A percentile compares a stretch with the other conserved stretches of the same genome.
Conservation (phyloP, 139 green algal species). For the Chlorella sp. region DNA sequence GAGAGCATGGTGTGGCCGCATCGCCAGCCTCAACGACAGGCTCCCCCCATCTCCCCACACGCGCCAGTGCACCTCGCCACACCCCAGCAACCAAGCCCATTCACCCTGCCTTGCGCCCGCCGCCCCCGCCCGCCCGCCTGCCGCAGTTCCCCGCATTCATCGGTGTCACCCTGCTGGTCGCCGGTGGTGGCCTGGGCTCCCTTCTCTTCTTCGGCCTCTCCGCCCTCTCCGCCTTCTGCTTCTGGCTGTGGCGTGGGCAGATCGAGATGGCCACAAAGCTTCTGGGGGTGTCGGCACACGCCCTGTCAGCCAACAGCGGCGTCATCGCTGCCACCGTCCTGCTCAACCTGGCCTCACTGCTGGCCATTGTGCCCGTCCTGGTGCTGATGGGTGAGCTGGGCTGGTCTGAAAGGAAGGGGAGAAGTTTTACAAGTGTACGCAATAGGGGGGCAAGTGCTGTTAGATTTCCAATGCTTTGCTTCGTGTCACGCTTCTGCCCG, state of each 20-base stretch:
- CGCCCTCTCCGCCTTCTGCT: slow-evolving; percentile 47
- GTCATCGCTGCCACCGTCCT: slow-evolving; percentile 45
- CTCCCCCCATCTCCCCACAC: not conserved
- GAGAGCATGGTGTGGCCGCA: not conserved
- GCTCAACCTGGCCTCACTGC: slow-evolving; percentile 38
- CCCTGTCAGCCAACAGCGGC: slow-evolving; percentile 54
- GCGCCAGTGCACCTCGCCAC: not conserved
- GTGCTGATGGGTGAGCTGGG: not conserved
- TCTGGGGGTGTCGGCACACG: slow-evolving; percentile 55
- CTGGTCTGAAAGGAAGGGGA: too few relatives aligned
- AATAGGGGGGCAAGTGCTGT: not conserved
- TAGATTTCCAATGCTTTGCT: not conserved
- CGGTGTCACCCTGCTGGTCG: slow-evolving; percentile 7
- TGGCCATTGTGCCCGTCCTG: slow-evolving; percentile 5
- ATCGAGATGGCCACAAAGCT: slow-evolving; percentile 61
- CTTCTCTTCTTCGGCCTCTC: slow-evolving; percentile 41
- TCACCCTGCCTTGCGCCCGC: not conserved
- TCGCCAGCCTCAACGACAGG: not conserved
- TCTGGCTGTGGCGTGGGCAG: slow-evolving; percentile 66
- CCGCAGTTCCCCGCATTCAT: slow-evolving; percentile 11
- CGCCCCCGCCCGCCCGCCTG: not conserved
- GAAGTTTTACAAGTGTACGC: too few relatives aligned
- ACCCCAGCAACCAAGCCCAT: not conserved
- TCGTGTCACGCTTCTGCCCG: too few relatives aligned
- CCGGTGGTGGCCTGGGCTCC: slow-evolving; percentile 11